Conservation (phyloP, 148 eudicot species). For the Rhododendron mucronatum region DNA sequence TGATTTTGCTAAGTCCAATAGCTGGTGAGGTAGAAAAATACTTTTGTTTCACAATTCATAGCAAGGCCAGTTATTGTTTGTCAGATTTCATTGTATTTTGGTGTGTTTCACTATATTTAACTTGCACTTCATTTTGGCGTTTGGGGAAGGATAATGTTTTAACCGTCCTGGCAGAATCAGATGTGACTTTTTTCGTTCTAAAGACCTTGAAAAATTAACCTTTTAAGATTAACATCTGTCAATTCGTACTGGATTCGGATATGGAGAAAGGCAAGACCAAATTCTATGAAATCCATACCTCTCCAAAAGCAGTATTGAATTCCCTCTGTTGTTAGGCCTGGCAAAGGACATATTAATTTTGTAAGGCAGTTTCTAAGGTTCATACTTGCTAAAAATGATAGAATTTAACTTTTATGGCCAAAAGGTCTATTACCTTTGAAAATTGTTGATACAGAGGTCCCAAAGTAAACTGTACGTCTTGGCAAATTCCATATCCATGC, state of each 20-base stretch:
- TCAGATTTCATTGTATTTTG: background rate
- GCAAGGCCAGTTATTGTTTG: background rate
- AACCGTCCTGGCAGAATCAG: background rate
- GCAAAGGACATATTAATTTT: slow-evolving; percentile 11
- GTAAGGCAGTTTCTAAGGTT: background rate
- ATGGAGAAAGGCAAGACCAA: background rate
- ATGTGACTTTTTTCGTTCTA: background rate
- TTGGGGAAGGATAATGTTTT: background rate
- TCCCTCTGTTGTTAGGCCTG: slow-evolving; percentile 49
- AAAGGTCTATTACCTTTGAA: slow-evolving; percentile 41
- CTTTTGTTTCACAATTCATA: background rate
- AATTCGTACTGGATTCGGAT: background rate
- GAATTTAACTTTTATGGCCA: background rate
- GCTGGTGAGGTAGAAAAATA: background rate
- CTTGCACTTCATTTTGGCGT: background rate
- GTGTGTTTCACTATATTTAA: background rate
- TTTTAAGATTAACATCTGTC: background rate
- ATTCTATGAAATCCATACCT: slow-evolving; percentile 31
- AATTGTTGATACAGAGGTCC: slow-evolving; percentile 58
- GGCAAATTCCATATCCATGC: slow-evolving; percentile 49
- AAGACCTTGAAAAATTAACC: background rate
- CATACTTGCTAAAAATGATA: background rate
- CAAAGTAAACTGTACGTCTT: slow-evolving; percentile 60
- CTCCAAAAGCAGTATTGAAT: slow-evolving; percentile 66
- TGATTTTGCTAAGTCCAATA: background rate